phyloP scores from a whole-genome alignment of 192 early-diverging fungal species.

The Gaertneriomyces sp. region DNA sequence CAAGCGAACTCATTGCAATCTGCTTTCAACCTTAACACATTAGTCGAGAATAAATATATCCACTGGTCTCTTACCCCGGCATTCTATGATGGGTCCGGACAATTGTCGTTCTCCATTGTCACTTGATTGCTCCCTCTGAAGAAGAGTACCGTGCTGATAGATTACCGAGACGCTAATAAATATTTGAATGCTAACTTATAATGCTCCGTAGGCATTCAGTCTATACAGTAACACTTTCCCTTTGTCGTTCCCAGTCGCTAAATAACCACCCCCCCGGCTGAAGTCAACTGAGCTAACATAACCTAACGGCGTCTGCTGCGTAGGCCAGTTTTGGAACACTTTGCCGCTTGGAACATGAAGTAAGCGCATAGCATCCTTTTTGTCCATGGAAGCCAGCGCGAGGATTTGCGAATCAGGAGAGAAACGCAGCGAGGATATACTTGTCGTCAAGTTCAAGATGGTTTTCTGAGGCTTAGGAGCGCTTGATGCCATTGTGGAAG shows the following conservation, averaged over 20 bases:
- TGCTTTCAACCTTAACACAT: no score
- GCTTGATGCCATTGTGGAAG: slow-evolving; percentile 43
- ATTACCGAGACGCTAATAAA: no score
- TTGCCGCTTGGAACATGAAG: slow-evolving; percentile 76
- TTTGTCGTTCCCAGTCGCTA: slow-evolving; percentile 87
- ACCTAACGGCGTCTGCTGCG: slow-evolving; percentile 70
- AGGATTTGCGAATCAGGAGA: slow-evolving; percentile 84
- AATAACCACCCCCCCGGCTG: slow-evolving; percentile 87
- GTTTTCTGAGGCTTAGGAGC: slow-evolving; percentile 68
- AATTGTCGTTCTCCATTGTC: no score
- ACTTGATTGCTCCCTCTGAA: no score
- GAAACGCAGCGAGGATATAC: slow-evolving; percentile 69
- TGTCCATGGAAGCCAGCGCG: slow-evolving; percentile 66
- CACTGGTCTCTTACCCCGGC: no score
- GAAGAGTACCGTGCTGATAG: no score
- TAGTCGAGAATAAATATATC: no score
- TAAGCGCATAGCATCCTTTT: slow-evolving; percentile 76
- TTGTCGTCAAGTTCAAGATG: slow-evolving; percentile 82
- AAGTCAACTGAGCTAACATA: slow-evolving; percentile 77
- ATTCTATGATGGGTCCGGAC: no score
- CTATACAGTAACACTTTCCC: slow-evolving; percentile 86
- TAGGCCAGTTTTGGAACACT: slow-evolving; percentile 97
- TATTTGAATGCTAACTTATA: slow-evolving; percentile 7
- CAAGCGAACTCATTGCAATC: no score
- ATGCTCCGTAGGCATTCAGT: slow-evolving; percentile 45